Evolutionary conservation across 1,139 yeast species (phyloP).

Genomic region (Hansenula sp.): DNA sequence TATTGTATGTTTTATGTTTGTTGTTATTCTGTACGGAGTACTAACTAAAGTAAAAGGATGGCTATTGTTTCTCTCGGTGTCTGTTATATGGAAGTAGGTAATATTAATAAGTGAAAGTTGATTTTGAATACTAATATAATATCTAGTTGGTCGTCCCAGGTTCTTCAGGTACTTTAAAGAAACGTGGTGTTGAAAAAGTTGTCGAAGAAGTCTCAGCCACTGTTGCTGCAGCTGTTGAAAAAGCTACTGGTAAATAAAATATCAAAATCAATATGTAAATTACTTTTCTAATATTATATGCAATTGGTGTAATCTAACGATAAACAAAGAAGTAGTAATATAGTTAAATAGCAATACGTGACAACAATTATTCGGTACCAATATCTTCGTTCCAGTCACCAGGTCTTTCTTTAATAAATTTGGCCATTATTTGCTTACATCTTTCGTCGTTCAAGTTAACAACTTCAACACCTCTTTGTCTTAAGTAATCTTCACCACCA

Average conservation of each 20-base stretch:
- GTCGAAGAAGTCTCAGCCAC: slow-evolving; percentile 15
- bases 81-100: slow-evolving; percentile 44
- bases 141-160: slow-evolving; percentile 26
- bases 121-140: background rate
- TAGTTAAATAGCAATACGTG: background rate
- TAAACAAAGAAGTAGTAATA: too few species aligned
- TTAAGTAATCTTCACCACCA: slow-evolving; percentile 74
- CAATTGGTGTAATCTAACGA: too few species aligned
- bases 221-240: slow-evolving; percentile 14
- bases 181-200: slow-evolving; percentile 9
- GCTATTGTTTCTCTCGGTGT: slow-evolving; percentile 43
- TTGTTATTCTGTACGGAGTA: slow-evolving; percentile 24
- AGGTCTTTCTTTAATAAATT: slow-evolving; percentile 75
- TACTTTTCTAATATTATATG: too few species aligned
- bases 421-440: slow-evolving; percentile 70
- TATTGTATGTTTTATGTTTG: slow-evolving; percentile 14
- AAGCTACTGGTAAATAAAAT: slow-evolving; percentile 10
- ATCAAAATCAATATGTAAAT: background rate
- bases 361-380: slow-evolving; percentile 51
- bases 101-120: too few species aligned
- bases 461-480: slow-evolving; percentile 67
- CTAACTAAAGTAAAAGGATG: slow-evolving; percentile 28
- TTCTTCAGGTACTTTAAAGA: slow-evolving; percentile 17
- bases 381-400: slow-evolving; percentile 88
- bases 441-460: slow-evolving; percentile 60